A percentile compares a stretch with the other conserved stretches of the same genome.
Conservation (phyloP, 495 filamentous ascomycete species). For the Aspergillus biplanus region DNA sequence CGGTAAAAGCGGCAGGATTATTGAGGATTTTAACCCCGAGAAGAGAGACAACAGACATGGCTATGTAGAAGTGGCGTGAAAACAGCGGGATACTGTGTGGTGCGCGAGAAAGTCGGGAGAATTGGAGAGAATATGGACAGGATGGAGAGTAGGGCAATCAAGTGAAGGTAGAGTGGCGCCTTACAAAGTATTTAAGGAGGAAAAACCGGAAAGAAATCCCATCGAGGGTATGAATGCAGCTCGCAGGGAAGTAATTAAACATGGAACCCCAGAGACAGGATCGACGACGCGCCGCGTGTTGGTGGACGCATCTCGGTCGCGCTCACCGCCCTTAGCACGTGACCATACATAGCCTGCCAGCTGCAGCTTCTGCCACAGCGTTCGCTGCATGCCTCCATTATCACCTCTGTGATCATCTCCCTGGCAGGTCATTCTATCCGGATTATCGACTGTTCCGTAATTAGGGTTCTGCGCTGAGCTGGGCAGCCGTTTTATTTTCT, state of each 20-base stretch:
- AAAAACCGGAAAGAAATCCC: constrained; percentile 8
- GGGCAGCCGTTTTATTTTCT: background rate
- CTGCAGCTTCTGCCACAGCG: constrained; percentile 30
- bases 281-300: constrained; percentile 32
- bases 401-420: background rate
- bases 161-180: constrained; percentile 8
- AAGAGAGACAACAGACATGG: constrained; percentile 95
- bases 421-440: background rate
- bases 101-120: background rate
- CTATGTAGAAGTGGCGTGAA: constrained; percentile 33
- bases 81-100: background rate
- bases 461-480: background rate
- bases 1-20: constrained; percentile 90
- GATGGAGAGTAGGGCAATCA: constrained; percentile 9
- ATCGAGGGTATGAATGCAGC: constrained; percentile 15
- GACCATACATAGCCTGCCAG: constrained; percentile 17
- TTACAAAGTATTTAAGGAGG: constrained; percentile 16
- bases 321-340: constrained; percentile 34
- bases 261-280: constrained; percentile 18
- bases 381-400: background rate
- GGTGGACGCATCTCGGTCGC: constrained; percentile 22
- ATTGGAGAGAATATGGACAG: background rate
- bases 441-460: constrained; percentile 8
- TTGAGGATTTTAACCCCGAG: constrained; percentile 93
- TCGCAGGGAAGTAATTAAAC: constrained; percentile 22